Evolutionary conservation across 345 rosid genomes (phyloP), one percentile per base, ranked within the genome.

Genomic region (Dipteronia dyeriana): DNA sequence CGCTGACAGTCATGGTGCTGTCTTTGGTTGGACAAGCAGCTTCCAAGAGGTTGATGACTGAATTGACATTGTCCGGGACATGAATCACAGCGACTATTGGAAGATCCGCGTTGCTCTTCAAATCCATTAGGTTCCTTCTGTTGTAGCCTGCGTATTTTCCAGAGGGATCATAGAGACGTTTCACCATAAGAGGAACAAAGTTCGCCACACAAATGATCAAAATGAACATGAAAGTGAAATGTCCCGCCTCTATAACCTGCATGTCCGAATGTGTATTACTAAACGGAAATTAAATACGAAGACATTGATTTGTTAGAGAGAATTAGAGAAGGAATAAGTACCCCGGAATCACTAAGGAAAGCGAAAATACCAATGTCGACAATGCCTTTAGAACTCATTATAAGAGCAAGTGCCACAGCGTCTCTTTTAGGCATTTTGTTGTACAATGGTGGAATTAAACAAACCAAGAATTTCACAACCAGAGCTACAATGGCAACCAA

Each of bases 21-120:
- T 84, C 91, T 34, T 47, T 76, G 0, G 83, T 71, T 8, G 89
- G 85, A 45, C 69, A 75, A 17, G 79, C 76, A 19, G 80, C 49
- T 54, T 85, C 84, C 0, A 91, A 66, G n/a, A 91, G 73, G 10
- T 84, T 84, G 38, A 85, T 80, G 51, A 76, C 64, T 2, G 86
- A 34, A 11, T 70, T 60, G n/a, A 87, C 84, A 70, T 90, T 81
- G 38, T 85, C 86, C 0, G 87, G 84, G 78, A 77, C 77, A 75
- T 88, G 91, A 70, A 91, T 88, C 61, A 92, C 90, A 0, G 89
- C 76, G n/a, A 93, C 85, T 26, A 90, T 70, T 39, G 81, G 81
- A 8, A 87, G 86, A 79, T 83, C 91, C 12, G 84, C 64, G 13
- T 5, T 12, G 38, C 73, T 79, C 78, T 76, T 80, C 73, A 78